Percentiles rank a stretch among this genome's conserved stretches.
Conservation (phyloP, 2,329 filamentous ascomycete species). For the Fusarium lateritium region DNA sequence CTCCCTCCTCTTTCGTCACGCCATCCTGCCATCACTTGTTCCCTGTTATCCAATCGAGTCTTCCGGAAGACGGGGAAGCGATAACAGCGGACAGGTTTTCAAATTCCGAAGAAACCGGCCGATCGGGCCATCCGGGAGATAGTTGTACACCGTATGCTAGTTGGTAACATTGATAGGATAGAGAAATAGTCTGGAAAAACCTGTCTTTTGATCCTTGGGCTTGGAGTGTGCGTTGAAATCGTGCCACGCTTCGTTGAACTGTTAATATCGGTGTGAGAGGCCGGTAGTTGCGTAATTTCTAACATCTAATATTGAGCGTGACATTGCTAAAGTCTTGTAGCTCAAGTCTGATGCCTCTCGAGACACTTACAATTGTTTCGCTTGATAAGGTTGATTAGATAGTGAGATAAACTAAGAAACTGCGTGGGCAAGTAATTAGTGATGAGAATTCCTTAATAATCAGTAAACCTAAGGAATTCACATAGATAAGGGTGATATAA, state of each 20-base stretch:
- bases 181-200: neutral
- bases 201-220: neutral
- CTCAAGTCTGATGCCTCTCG: neutral
- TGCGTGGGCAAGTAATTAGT: neutral
- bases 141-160: slow-evolving; percentile 6
- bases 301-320: neutral
- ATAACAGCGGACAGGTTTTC: neutral
- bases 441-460: neutral
- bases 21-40: slow-evolving; percentile 9
- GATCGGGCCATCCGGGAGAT: slow-evolving; percentile 13
- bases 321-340: neutral
- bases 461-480: neutral
- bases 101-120: slow-evolving; percentile 15
- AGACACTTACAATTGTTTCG: too few relatives aligned
- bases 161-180: neutral
- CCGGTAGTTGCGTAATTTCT: neutral
- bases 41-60: slow-evolving; percentile 4
- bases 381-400: neutral
- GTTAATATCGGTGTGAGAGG: neutral
- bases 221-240: neutral
- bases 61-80: neutral
- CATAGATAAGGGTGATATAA: neutral
- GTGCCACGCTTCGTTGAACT: neutral
- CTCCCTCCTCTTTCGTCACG: slow-evolving; percentile 9
- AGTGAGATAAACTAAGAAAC: neutral